These are phyloP conservation scores for Globisporangium nunn DNA, from an alignment of 352 stramenopile genomes.

Conservation along the genomic window DNA sequence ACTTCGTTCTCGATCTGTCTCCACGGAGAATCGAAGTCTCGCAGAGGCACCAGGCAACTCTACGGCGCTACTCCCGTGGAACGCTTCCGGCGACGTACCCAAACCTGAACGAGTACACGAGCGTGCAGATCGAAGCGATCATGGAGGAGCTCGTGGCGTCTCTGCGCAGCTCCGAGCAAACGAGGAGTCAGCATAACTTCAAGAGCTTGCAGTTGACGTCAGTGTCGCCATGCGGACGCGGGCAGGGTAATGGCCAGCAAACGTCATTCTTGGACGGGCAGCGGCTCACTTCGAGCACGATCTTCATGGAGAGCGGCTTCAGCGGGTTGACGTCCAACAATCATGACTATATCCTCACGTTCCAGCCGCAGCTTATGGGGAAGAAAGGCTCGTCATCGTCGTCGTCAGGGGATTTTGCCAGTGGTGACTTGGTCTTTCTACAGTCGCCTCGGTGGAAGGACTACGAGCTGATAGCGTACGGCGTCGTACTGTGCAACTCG, in stretches of 20 bases:
- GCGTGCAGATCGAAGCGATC: conserved; percentile 53
- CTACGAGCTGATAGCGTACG: conserved; percentile 47
- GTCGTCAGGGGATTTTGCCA: conserved; percentile 36
- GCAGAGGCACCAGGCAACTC: conserved; percentile 18
- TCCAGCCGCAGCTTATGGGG: conserved; percentile 24
- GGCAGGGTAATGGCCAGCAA: conserved; percentile 5
- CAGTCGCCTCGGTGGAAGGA: conserved; percentile 55
- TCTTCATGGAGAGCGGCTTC: conserved; percentile 72
- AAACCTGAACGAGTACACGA: conserved; percentile 47
- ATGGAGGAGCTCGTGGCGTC: conserved; percentile 60
- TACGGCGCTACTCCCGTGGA: conserved; percentile 22
- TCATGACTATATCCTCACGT: conserved; percentile 61
- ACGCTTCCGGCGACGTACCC: conserved; percentile 41
- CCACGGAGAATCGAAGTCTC: conserved; percentile 32
- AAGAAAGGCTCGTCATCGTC: conserved; percentile 9
- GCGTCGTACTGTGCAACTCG: conserved; percentile 69
- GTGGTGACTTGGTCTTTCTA: conserved; percentile 53
- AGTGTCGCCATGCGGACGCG: conserved; percentile 41
- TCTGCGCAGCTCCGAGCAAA: conserved; percentile 37
- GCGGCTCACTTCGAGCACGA: conserved; percentile 36
- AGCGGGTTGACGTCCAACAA: conserved; percentile 27
- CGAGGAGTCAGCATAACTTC: conserved; percentile 24
- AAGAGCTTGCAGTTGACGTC: conserved; percentile 36
- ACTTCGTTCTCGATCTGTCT: conserved; percentile 60
- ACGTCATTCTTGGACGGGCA: conserved; percentile 13